phyloP scores from a whole-genome alignment of 2,329 filamentous ascomycete genomes.

The Magnaporthiopsis poae region DNA sequence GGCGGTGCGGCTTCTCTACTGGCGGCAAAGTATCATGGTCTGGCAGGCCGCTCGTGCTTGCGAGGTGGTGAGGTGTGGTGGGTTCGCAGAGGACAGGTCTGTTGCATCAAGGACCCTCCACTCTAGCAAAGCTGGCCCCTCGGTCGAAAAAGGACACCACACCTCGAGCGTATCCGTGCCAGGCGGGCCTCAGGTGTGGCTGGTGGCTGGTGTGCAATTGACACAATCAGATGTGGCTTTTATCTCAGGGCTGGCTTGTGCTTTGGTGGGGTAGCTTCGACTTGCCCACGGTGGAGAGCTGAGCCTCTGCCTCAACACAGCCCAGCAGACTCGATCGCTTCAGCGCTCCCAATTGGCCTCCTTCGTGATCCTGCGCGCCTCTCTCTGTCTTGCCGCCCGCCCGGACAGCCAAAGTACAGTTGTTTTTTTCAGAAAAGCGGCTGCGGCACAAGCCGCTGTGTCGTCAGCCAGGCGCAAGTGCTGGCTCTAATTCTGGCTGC shows the following conservation, averaged over 20 bases:
- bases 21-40: constrained; percentile 4
- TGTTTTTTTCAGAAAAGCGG: neutral
- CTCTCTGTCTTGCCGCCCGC: too few species aligned
- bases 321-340: too few species aligned
- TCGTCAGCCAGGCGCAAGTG: neutral
- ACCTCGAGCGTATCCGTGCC: constrained; percentile 6
- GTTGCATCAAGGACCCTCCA: neutral
- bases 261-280: neutral
- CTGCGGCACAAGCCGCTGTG: neutral
- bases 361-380: too few species aligned
- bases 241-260: neutral
- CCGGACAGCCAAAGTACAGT: too few species aligned
- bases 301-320: neutral
- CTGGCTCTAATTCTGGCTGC: neutral
- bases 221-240: neutral
- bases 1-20: neutral
- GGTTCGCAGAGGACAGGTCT: neutral
- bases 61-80: neutral
- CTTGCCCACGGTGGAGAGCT: neutral
- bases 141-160: constrained; percentile 9
- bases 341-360: too few species aligned
- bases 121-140: constrained; percentile 5
- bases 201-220: neutral
- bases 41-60: neutral
- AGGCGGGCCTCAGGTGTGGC: neutral